phyloP scores from a whole-genome alignment of 2,329 filamentous ascomycete genomes.

The Fusarium armeniacum region DNA sequence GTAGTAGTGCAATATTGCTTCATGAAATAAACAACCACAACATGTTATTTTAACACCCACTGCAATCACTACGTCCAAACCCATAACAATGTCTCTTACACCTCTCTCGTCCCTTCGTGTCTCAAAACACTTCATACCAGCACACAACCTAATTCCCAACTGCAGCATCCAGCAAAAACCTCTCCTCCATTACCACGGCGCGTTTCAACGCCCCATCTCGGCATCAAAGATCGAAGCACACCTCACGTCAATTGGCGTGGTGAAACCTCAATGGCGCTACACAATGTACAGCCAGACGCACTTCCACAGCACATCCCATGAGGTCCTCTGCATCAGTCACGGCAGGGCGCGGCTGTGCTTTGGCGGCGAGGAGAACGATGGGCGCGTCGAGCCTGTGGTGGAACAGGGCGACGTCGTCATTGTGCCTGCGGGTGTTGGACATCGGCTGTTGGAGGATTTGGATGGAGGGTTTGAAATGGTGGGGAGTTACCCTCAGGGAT shows the following conservation, averaged over 20 bases:
- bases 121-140: conserved; percentile 71
- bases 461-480: conserved; percentile 73
- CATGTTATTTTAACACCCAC: background rate
- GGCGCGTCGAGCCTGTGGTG: conserved; percentile 68
- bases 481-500: conserved; percentile 71
- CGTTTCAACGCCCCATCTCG: conserved; percentile 61
- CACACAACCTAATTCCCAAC: conserved; percentile 71
- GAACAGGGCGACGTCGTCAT: conserved; percentile 73
- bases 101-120: conserved; percentile 65
- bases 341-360: conserved; percentile 75
- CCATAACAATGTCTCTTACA: conserved; percentile 19
- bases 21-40: fast-evolving
- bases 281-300: conserved; percentile 77
- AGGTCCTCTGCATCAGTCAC: conserved; percentile 72
- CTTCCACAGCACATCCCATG: conserved; percentile 77
- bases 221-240: conserved; percentile 69
- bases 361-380: conserved; percentile 73
- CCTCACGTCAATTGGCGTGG: conserved; percentile 66
- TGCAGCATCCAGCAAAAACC: conserved; percentile 74
- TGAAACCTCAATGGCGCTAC: conserved; percentile 75
- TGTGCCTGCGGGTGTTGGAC: conserved; percentile 75
- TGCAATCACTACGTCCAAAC: background rate
- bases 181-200: conserved; percentile 74
- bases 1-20: background rate
- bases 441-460: conserved; percentile 72